Base-by-base conservation (phyloP, 495 filamentous ascomycete species). In the Podospora didyma region DNA sequence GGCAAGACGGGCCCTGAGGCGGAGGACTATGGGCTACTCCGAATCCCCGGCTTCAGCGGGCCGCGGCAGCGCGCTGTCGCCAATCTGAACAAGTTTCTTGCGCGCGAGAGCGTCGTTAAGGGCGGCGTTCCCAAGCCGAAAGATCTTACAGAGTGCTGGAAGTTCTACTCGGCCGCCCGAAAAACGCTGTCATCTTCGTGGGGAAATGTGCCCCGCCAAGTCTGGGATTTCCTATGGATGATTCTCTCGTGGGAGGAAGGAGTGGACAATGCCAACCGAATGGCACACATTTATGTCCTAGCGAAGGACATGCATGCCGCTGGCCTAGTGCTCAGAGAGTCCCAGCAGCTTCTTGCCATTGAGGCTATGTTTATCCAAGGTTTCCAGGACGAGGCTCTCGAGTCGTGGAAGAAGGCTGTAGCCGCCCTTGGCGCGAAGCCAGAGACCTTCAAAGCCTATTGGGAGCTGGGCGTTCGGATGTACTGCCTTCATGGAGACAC, bases 381-480 rank as follows among this genome's bases (percentile, higher is more conserved):
- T 3, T 79, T 81, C 59, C 73, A 77, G 45, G 75, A 74, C 1
- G 70, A 81, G 58, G 88, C 89, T 7, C 72, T 89, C 35, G 77
- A 82, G 37, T 71, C 83, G 16, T 90, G 87, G 86, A 78, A 87
- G 68, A 77, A 79, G 53, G 76, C 80, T 31, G 78, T 79, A 42
- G 62, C 67, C 5, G 76, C 75, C 1, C 71, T 87, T 24, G 81
- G 79, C 10, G 68, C 79, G 19, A 75, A 75, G 24, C 76, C 79
- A 41, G 77, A 82, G 17, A 71, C 71, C 2, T 76, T 71, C 21
- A 75, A 79, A 61, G 69, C 75, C 23, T 90, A 87, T 62, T 88
- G 80, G 79, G 79, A 81, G 63, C 79, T 90, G 20, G 89, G 89
- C 9, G 78, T 89, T 19, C 80, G 80, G 37, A 83, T 93, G 70